phyloP scores from a whole-genome alignment of 2,329 filamentous ascomycete species.

The Coleophoma cylindrospora region DNA sequence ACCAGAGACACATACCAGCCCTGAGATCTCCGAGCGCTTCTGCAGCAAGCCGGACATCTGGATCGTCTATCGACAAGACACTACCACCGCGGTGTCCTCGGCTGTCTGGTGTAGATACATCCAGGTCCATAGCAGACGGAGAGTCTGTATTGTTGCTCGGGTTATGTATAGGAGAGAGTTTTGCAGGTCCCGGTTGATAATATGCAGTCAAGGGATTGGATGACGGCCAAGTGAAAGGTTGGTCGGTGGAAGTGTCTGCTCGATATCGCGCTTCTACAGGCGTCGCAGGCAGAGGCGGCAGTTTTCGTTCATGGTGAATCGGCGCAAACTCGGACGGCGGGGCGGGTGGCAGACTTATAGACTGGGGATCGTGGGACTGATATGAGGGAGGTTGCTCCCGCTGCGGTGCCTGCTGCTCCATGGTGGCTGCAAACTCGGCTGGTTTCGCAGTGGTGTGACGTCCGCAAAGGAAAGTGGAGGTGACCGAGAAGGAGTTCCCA shows the following conservation, averaged over 20 bases:
- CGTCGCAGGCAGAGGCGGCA: constrained; percentile 22
- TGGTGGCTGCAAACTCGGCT: constrained; percentile 11
- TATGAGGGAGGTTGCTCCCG: constrained; percentile 17
- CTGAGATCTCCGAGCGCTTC: constrained; percentile 71
- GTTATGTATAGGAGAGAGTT: constrained; percentile 20
- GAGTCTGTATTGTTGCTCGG: constrained; percentile 14
- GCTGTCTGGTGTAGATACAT: constrained; percentile 18
- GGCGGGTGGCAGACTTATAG: constrained; percentile 20
- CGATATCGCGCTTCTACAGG: constrained; percentile 16
- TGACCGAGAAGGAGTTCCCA: too few relatives aligned
- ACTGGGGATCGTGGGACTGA: constrained; percentile 23
- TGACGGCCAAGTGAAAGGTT: constrained; percentile 24
- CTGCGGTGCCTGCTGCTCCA: constrained; percentile 25
- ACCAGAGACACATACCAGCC: constrained; percentile 50
- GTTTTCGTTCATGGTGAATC: constrained; percentile 23
- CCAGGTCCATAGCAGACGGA: constrained; percentile 24
- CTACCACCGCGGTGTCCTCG: constrained; percentile 23
- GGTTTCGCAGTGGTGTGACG: too few relatives aligned
- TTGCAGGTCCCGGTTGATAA: constrained; percentile 24
- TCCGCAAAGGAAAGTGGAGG: too few relatives aligned
- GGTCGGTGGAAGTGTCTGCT: constrained; percentile 12
- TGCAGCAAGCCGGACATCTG: constrained; percentile 65
- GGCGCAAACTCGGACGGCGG: constrained; percentile 20
- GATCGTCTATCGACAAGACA: constrained; percentile 49
- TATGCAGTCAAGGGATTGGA: constrained; percentile 27